Conservation (phyloP, 2,329 filamentous ascomycete genomes). For the Alternaria triticina region DNA sequence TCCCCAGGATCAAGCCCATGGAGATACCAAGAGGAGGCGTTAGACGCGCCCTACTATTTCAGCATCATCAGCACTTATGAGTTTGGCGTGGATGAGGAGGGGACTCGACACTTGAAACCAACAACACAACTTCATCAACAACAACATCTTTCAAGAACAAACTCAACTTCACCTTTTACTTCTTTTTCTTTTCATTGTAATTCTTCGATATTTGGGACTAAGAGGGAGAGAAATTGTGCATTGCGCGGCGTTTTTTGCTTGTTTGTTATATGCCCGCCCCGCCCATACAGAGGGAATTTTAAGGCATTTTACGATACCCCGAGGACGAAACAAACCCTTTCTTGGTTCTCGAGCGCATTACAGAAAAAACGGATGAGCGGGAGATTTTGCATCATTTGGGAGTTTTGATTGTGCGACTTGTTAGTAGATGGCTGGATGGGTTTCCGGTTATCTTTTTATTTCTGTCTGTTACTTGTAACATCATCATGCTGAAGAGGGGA, state of each 20-base stretch:
- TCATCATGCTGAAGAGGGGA: background rate
- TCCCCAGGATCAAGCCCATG: constrained; percentile 29
- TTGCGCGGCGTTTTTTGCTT: constrained; percentile 1
- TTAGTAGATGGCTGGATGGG: background rate
- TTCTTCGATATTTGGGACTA: background rate
- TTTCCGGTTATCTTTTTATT: background rate
- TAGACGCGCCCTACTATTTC: constrained; percentile 8
- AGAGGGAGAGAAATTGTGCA: background rate
- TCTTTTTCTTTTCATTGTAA: background rate
- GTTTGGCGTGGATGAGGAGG: background rate
- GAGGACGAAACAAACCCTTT: background rate
- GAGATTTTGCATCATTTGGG: background rate
- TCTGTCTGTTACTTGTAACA: background rate
- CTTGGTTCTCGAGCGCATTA: constrained; percentile 3
- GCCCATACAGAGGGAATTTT: no score
- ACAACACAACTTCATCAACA: background rate
- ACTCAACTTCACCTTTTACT: background rate
- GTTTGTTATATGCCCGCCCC: background rate
- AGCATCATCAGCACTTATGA: background rate
- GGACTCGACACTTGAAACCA: background rate
- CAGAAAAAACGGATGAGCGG: background rate
- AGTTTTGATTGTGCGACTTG: background rate
- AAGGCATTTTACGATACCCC: constrained; percentile 6
- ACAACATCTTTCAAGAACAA: constrained; percentile 9
- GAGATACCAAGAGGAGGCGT: constrained; percentile 32